Conservation (phyloP, 495 filamentous ascomycete species). For the Podospora pseudopauciseta region DNA sequence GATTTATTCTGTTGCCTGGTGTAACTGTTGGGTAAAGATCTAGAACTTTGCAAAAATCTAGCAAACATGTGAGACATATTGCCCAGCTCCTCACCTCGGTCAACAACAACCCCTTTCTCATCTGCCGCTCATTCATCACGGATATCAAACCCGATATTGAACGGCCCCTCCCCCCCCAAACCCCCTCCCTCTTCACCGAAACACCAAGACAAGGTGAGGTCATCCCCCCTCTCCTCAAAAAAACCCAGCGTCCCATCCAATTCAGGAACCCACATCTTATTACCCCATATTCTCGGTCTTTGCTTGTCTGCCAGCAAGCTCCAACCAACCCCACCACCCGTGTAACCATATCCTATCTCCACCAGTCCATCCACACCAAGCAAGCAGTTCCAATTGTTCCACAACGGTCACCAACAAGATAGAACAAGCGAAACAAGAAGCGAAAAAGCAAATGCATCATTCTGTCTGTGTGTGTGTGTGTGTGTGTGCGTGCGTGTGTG, state of each 20-base stretch:
- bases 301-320: not conserved
- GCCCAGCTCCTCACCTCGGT: too few relatives aligned
- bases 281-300: not conserved
- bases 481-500: not conserved
- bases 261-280: not conserved
- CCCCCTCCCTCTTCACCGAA: not conserved
- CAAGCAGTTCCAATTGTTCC: not conserved
- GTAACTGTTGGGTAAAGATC: too few relatives aligned
- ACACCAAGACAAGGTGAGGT: not conserved
- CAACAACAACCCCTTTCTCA: not conserved
- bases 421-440: not conserved
- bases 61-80: too few relatives aligned
- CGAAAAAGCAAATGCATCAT: not conserved
- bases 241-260: not conserved
- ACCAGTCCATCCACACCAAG: too few relatives aligned
- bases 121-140: not conserved
- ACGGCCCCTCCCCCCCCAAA: not conserved
- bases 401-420: not conserved
- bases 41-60: too few relatives aligned
- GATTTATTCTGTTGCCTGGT: too few relatives aligned
- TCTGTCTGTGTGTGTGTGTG: not conserved
- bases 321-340: not conserved
- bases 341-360: not conserved
- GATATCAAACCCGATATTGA: not conserved
- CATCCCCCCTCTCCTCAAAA: not conserved